Evolutionary conservation across 2,329 filamentous ascomycete species (phyloP).

Genomic region (Neofusicoccum sp.): DNA sequence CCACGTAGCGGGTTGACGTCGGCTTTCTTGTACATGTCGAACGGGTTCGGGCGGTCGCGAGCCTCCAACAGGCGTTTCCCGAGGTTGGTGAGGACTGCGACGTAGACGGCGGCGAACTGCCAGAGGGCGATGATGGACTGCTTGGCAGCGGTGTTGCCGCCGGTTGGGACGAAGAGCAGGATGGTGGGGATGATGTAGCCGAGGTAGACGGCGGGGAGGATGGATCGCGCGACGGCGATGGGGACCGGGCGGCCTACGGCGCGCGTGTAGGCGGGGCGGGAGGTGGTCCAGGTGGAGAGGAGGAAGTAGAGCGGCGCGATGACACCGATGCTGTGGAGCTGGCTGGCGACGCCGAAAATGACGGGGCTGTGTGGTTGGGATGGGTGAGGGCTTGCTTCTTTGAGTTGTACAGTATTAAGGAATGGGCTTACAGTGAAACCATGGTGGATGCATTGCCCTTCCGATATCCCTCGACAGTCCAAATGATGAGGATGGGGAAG

Average conservation of each 20-base stretch:
- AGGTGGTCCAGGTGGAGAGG: background rate
- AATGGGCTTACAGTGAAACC: background rate
- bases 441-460: background rate
- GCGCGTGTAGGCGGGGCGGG: background rate
- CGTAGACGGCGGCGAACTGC: background rate
- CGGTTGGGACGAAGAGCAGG: background rate
- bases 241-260: background rate
- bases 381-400: background rate
- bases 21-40: background rate
- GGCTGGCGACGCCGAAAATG: background rate
- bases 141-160: too few species aligned
- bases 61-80: too few species aligned
- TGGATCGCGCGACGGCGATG: background rate
- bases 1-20: background rate
- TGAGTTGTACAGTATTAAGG: background rate
- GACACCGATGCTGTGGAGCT: background rate
- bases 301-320: slow-evolving; percentile 21
- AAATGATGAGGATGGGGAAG: background rate
- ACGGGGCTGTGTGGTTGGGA: background rate
- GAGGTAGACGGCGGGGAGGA: background rate
- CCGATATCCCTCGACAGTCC: background rate
- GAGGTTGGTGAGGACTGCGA: background rate
- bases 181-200: background rate
- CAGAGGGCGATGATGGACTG: background rate
- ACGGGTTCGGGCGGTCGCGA: background rate